These are phyloP conservation scores for Phylloporus arenicola DNA, from an alignment of 768 basidiomycete genomes.

Conservation along the genomic window DNA sequence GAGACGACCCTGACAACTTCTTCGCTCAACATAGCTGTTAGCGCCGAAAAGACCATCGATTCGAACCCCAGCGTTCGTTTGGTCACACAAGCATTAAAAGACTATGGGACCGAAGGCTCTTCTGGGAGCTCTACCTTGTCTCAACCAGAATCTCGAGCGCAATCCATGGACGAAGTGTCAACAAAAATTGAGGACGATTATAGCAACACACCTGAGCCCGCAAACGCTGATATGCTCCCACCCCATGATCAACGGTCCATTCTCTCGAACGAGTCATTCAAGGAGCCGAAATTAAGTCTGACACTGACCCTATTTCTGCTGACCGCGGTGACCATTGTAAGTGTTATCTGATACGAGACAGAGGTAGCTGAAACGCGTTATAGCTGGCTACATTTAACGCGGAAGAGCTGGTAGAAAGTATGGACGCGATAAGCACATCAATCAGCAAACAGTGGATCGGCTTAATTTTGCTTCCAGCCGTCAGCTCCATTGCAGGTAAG, in stretches of 20 bases:
- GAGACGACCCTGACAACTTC: conserved; percentile 22
- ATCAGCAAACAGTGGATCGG: conserved; percentile 88
- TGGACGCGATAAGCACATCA: conserved; percentile 66
- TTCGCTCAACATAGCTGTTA: neutral
- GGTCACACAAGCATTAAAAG: conserved; percentile 12
- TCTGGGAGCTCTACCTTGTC: conserved; percentile 5
- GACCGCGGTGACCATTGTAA: conserved; percentile 56
- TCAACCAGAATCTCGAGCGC: conserved; percentile 8
- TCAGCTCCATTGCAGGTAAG: conserved; percentile 72
- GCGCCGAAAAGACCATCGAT: conserved; percentile 7
- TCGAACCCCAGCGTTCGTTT: conserved; percentile 22
- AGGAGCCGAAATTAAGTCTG: conserved; percentile 56
- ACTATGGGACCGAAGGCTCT: neutral
- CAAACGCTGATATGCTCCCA: conserved; percentile 10
- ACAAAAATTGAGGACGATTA: conserved; percentile 1
- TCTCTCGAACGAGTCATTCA: conserved; percentile 20
- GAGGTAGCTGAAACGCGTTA: conserved; percentile 1
- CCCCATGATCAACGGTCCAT: conserved; percentile 14
- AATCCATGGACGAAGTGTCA: conserved; percentile 12
- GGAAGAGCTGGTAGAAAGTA: conserved; percentile 75
- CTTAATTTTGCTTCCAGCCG: conserved; percentile 80
- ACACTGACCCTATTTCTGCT: conserved; percentile 52
- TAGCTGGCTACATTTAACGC: conserved; percentile 57
- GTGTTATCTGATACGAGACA: conserved; percentile 18
- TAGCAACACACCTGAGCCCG: conserved; percentile 9